Evolutionary conservation across 495 filamentous ascomycete genomes (phyloP).

Genomic region (Amorphotheca resinae): DNA sequence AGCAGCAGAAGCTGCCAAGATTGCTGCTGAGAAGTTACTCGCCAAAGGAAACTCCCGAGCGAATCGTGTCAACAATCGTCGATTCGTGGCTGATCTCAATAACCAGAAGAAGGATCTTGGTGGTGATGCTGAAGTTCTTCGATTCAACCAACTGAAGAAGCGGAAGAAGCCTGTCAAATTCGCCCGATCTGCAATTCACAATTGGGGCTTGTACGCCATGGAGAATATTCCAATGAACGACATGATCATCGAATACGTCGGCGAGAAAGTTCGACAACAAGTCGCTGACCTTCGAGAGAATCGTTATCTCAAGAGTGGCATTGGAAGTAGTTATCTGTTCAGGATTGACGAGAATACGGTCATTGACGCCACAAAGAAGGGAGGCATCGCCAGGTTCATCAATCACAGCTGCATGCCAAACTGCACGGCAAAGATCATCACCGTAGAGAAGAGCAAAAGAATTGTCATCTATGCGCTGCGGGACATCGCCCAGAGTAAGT

Average conservation of each 20-base stretch:
- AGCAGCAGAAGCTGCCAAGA: slow-evolving; percentile 55
- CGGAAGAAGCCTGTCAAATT: slow-evolving; percentile 99
- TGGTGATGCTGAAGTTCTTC: slow-evolving; percentile 75
- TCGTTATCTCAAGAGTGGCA: slow-evolving; percentile 87
- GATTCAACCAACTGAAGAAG: slow-evolving; percentile 99
- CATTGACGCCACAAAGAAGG: slow-evolving; percentile 95
- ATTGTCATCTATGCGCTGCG: slow-evolving; percentile 97
- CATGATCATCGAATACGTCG: slow-evolving; percentile 99
- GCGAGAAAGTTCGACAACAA: slow-evolving; percentile 91
- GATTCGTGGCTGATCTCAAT: slow-evolving; percentile 85
- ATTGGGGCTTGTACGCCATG: slow-evolving; percentile 96
- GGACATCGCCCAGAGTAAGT: slow-evolving; percentile 89
- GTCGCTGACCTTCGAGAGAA: slow-evolving; percentile 90
- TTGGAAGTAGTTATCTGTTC: slow-evolving; percentile 96
- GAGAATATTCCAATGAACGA: slow-evolving; percentile 95
- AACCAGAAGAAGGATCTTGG: slow-evolving; percentile 81
- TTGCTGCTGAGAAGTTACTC: slow-evolving; percentile 64
- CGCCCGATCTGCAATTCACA: slow-evolving; percentile 93
- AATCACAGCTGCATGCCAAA: slow-evolving; percentile 98
- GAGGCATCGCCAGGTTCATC: slow-evolving; percentile 96
- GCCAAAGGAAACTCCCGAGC: slow-evolving; percentile 71
- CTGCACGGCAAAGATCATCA: slow-evolving; percentile 99
- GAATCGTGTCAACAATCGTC: slow-evolving; percentile 88
- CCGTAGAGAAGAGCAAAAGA: slow-evolving; percentile 95
- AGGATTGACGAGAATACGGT: slow-evolving; percentile 96